These are phyloP conservation scores for Pseudocohnilembus persalinus DNA, from an alignment of 169 alveolate genomes.

Conservation along the genomic window DNA sequence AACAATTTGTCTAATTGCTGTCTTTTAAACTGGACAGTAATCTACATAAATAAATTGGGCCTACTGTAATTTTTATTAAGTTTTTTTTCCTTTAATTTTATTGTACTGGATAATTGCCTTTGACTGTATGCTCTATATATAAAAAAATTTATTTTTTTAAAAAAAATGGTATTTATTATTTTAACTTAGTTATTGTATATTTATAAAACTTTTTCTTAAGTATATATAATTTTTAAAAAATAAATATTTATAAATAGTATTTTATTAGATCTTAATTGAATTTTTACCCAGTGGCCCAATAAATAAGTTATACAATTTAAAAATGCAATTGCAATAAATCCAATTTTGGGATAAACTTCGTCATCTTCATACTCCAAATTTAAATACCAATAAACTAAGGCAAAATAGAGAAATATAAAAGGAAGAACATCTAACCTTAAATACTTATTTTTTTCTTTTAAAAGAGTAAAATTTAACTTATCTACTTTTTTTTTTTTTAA, in stretches of 20 bases:
- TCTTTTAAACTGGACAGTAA: neutral
- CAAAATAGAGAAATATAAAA: conserved; percentile 16
- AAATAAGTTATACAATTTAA: conserved; percentile 33
- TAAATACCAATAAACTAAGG: conserved; percentile 17
- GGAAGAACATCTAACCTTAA: conserved; percentile 33
- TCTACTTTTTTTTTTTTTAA: too few species aligned
- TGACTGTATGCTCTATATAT: conserved; percentile 3
- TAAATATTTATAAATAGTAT: too few species aligned
- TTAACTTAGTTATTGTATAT: too few species aligned
- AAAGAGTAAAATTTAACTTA: neutral
- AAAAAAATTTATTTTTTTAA: too few species aligned
- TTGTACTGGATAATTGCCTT: conserved; percentile 19
- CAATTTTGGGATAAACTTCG: conserved; percentile 26
- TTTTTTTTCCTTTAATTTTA: conserved; percentile 26
- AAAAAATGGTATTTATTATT: too few species aligned
- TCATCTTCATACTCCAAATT: conserved; percentile 28
- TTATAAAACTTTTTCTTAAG: too few species aligned
- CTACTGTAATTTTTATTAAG: neutral
- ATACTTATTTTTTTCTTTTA: conserved; percentile 23
- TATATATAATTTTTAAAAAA: too few species aligned
- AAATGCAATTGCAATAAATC: conserved; percentile 24
- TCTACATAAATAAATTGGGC: neutral
- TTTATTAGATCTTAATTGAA: too few species aligned
- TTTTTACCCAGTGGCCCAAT: conserved; percentile 30
- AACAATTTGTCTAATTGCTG: conserved; percentile 4